phyloP scores from a whole-genome alignment of 2,329 filamentous ascomycete species.

The Calonectria crousiana region DNA sequence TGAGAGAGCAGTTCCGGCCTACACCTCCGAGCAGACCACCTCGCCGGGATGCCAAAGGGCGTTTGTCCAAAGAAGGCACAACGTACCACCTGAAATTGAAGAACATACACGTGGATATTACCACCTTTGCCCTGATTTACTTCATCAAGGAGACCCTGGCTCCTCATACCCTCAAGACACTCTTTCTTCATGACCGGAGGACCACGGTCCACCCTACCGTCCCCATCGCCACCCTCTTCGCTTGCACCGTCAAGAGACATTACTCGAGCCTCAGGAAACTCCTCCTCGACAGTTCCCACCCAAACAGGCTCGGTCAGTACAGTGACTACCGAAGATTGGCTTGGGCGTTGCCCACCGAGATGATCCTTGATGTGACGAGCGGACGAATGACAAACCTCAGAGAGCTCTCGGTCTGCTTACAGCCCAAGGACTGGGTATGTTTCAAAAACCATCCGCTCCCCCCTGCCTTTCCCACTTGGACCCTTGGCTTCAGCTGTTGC shows the following conservation, averaged over 20 bases:
- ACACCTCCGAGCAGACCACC: neutral
- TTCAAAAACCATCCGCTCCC: neutral
- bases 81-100: conserved; percentile 26
- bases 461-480: neutral
- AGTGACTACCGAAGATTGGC: conserved; percentile 18
- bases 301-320: conserved; percentile 9
- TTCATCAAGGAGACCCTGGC: conserved; percentile 31
- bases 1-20: conserved; percentile 26
- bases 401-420: conserved; percentile 28
- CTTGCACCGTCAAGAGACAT: conserved; percentile 27
- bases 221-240: conserved; percentile 23
- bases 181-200: conserved; percentile 30
- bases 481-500: neutral
- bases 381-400: conserved; percentile 26
- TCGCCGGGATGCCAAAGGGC: conserved; percentile 9
- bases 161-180: conserved; percentile 25
- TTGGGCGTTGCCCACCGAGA: conserved; percentile 26
- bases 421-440: conserved; percentile 24
- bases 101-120: conserved; percentile 30
- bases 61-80: conserved; percentile 12
- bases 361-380: conserved; percentile 29
- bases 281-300: conserved; percentile 28
- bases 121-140: conserved; percentile 22
- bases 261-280: conserved; percentile 30
- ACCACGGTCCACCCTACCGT: conserved; percentile 17